Base-by-base conservation (phyloP, 2,329 filamentous ascomycete species). In the Venturia asperata region DNA sequence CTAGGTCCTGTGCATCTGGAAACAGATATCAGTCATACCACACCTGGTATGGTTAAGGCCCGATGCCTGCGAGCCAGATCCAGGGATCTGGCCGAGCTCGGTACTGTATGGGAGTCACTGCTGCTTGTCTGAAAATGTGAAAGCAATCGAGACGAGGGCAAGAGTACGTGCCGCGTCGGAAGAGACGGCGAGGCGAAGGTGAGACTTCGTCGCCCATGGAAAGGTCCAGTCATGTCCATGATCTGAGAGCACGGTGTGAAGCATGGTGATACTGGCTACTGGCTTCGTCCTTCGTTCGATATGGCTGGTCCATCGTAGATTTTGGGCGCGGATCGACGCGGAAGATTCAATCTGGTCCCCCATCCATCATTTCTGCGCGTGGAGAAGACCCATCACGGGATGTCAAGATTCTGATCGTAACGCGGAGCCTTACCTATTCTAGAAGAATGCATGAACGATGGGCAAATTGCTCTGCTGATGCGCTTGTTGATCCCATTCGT, bases 391-490 rank as follows among this genome's bases (percentile, higher is more conserved):
- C 27, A 34, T 56, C 52, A 58, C n/a, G 52, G 30, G 52, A 58
- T n/a, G 27, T 9, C 15, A 37, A n/a, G 15, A 58, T n/a, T 58
- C 19, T 58, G 6, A 19, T 37, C 19, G 1, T 21, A 19, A 11
- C 34, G 24, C 27, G 27, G 49, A 56, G 49, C 27, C 27, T 56
- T 34, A 19, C 7, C 49, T 37, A 3, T 13, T 24, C 30, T 6
- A 34, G 30, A 34, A n/a, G 24, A 27, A 37, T 56, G 2, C 27
- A 13, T 37, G 6, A 7, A 58, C 17, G 15, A 37, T 37, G 24
- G 52, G 30, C 52, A 58, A 58, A 58, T 58, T 37, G 49, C 49
- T 24, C 27, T 37, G 27, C 52, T 58, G 30, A 58, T 58, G 30
- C 52, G 24, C n/a, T 5, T 37, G 52, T 7, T n/a, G 52, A 58